phyloP scores from a whole-genome alignment of 257 asterid species.

The Schizonepeta tenuifolia region DNA sequence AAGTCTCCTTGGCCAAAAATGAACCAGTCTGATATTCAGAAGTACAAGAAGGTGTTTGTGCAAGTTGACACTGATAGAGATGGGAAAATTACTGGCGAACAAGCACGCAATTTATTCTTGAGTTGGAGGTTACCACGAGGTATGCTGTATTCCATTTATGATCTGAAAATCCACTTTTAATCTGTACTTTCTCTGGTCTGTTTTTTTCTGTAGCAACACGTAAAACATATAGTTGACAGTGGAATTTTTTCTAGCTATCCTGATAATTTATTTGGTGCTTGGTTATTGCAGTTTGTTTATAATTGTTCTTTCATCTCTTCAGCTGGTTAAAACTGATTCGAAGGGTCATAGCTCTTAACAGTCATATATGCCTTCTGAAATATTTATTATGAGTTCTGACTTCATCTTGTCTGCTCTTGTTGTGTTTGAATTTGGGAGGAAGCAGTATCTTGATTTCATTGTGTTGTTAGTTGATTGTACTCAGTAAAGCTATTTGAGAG shows the following conservation, averaged over 20 bases:
- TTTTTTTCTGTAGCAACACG: not conserved
- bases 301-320: not conserved
- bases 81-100: slow-evolving; percentile 92
- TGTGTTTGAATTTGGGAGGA: not conserved
- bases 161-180: not conserved
- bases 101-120: slow-evolving; percentile 91
- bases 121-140: slow-evolving; percentile 98
- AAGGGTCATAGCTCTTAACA: slow-evolving; percentile 3
- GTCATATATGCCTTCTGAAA: slow-evolving; percentile 25
- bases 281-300: not conserved
- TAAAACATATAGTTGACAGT: slow-evolving; percentile 11
- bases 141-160: slow-evolving; percentile 32
- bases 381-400: slow-evolving; percentile 14
- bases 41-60: slow-evolving; percentile 83
- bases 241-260: not conserved
- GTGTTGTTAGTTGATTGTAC: slow-evolving; percentile 6
- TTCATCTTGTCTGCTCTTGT: slow-evolving; percentile 12
- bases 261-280: slow-evolving; percentile 3
- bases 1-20: slow-evolving; percentile 90
- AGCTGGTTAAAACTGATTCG: slow-evolving; percentile 9
- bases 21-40: slow-evolving; percentile 82
- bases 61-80: slow-evolving; percentile 93
- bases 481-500: slow-evolving; percentile 2
- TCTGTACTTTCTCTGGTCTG: slow-evolving; percentile 18
- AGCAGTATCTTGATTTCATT: slow-evolving; percentile 20